A percentile compares a stretch with the other conserved stretches of the same genome.
Evolutionary conservation across 331 rosid genomes (phyloP).

Genomic region (Rhamnella rubrinervis): DNA sequence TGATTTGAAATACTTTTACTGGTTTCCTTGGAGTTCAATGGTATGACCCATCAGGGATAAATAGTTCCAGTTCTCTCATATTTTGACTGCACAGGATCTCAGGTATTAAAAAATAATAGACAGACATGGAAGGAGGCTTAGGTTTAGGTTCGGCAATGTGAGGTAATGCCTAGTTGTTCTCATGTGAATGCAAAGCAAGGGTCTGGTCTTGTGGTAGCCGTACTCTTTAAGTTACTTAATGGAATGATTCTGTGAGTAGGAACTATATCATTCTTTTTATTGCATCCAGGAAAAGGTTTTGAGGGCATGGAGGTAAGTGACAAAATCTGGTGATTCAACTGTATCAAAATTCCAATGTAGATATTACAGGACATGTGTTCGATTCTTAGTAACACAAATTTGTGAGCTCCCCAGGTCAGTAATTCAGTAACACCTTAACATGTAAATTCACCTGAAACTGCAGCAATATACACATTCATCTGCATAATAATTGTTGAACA

Average conservation of each 20-base stretch:
- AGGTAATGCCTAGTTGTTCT: constrained; percentile 11
- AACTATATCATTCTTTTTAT: background rate
- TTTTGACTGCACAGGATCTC: background rate
- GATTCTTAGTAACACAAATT: no score
- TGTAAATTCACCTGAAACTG: constrained; percentile 6
- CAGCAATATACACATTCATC: background rate
- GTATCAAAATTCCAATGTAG: background rate
- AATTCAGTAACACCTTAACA: background rate
- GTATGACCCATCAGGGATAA: no score
- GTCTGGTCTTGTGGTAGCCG: no score
- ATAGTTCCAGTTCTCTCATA: no score
- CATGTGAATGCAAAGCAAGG: constrained; percentile 4
- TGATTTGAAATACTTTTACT: no score
- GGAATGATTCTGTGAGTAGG: background rate
- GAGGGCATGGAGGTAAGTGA: background rate
- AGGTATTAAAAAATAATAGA: background rate
- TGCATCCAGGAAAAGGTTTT: no score
- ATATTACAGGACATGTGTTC: background rate
- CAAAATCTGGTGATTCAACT: background rate
- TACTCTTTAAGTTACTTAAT: no score
- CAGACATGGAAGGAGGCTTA: background rate
- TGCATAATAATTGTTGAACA: constrained; percentile 13
- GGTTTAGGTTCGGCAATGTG: constrained; percentile 9
- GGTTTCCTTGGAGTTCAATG: no score
- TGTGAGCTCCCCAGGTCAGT: background rate